A percentile compares a stretch with the other conserved stretches of the same genome.
phyloP scores from a whole-genome alignment of 139 green algal species.

The Picochlorum sp. region DNA sequence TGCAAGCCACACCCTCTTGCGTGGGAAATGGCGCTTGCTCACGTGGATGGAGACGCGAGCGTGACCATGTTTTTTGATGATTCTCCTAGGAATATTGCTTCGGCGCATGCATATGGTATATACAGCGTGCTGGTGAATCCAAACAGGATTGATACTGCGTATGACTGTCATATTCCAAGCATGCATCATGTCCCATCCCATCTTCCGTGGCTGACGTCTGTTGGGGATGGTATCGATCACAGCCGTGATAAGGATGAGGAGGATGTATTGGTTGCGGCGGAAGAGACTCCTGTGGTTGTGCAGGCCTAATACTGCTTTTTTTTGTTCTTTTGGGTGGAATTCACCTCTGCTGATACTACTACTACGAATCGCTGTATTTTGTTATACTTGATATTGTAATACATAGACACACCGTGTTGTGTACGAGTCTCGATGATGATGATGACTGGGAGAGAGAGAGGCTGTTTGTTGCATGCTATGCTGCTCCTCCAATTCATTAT shows the following conservation, averaged over 20 bases:
- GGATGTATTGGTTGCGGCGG: not conserved
- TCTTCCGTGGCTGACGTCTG: conserved; percentile 24
- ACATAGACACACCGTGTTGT: too few relatives aligned
- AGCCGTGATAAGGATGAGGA: not conserved
- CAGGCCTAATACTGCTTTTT: not conserved
- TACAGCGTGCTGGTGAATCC: conserved; percentile 46
- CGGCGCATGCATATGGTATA: conserved; percentile 50
- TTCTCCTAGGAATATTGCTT: conserved; percentile 57
- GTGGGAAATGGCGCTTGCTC: conserved; percentile 47
- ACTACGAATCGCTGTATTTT: too few relatives aligned
- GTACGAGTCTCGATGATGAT: too few relatives aligned
- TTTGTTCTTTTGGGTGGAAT: too few relatives aligned
- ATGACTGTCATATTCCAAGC: conserved; percentile 12
- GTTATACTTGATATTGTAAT: too few relatives aligned
- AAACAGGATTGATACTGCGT: conserved; percentile 15
- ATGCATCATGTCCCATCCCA: conserved; percentile 28
- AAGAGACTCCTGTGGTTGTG: conserved; percentile 3
- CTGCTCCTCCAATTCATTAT: too few relatives aligned
- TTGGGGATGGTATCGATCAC: not conserved
- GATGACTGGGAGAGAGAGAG: too few relatives aligned
- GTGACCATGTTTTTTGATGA: conserved; percentile 69
- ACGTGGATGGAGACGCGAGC: conserved; percentile 25
- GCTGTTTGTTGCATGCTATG: too few relatives aligned
- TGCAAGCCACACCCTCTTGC: conserved; percentile 60
- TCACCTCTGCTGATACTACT: too few relatives aligned